These are phyloP conservation scores for Yamadazyma atmosphaerica DNA, from an alignment of 1,139 yeast genomes.

Conservation along the genomic window DNA sequence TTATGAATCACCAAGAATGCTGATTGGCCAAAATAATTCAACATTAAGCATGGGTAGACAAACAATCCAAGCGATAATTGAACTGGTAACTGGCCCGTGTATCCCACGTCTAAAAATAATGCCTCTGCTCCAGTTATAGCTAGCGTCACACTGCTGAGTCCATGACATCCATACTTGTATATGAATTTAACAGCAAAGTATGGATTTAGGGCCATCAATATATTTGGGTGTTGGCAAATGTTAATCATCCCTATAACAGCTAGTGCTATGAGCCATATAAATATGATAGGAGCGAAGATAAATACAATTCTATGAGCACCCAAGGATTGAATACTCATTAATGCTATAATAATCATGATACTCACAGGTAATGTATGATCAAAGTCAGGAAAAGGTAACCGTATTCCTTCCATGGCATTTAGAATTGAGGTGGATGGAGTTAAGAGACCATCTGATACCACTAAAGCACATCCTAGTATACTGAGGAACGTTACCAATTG, in stretches of 20 bases:
- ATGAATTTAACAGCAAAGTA: conserved; percentile 48
- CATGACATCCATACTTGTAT: conserved; percentile 40
- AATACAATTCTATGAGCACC: conserved; percentile 46
- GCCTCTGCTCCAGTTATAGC: conserved; percentile 63
- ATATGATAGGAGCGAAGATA: conserved; percentile 54
- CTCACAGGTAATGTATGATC: conserved; percentile 45
- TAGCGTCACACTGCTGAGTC: conserved; percentile 52
- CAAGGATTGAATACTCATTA: conserved; percentile 47
- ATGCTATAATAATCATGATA: conserved; percentile 43
- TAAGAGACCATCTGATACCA: conserved; percentile 58
- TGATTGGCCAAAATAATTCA: conserved; percentile 58
- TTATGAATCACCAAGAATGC: conserved; percentile 42
- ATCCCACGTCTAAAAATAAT: conserved; percentile 64
- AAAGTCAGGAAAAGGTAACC: conserved; percentile 45
- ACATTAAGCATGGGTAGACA: conserved; percentile 53
- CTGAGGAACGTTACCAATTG: conserved; percentile 44
- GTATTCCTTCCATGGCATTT: conserved; percentile 51
- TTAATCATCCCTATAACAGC: conserved; percentile 48
- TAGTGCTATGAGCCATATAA: conserved; percentile 50
- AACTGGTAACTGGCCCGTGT: conserved; percentile 50
- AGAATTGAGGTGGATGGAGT: conserved; percentile 65
- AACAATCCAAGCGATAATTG: conserved; percentile 45
- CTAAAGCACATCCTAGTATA: conserved; percentile 56
- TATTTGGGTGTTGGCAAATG: conserved; percentile 40
- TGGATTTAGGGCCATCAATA: conserved; percentile 53